phyloP scores from a whole-genome alignment of 768 basidiomycete genomes.

The Piloderma croceum region DNA sequence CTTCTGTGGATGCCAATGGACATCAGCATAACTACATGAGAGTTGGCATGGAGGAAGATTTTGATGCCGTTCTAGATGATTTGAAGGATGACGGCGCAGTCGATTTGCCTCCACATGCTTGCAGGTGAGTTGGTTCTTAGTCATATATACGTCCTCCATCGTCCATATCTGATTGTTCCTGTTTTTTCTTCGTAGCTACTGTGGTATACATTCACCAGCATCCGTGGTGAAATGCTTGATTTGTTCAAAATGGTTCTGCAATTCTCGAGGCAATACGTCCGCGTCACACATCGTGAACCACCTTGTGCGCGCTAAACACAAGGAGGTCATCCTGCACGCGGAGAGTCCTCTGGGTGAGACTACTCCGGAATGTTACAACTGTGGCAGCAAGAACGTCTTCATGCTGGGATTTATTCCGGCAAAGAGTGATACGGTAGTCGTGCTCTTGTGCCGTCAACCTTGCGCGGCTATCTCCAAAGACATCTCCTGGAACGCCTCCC shows the following conservation, averaged over 20 bases:
- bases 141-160: slow-evolving; percentile 9
- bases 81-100: slow-evolving; percentile 74
- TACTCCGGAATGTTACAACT: slow-evolving; percentile 98
- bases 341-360: slow-evolving; percentile 96
- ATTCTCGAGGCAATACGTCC: slow-evolving; percentile 95
- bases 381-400: slow-evolving; percentile 98
- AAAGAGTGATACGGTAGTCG: slow-evolving; percentile 98
- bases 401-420: slow-evolving; percentile 99
- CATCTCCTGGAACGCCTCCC: slow-evolving; percentile 95
- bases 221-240: slow-evolving; percentile 94
- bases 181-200: slow-evolving; percentile 59
- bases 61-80: slow-evolving; percentile 86
- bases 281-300: slow-evolving; percentile 99
- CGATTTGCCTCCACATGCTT: slow-evolving; percentile 88
- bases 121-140: slow-evolving; percentile 60
- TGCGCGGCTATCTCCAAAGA: slow-evolving; percentile 97
- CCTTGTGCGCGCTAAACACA: slow-evolving; percentile 97
- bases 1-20: slow-evolving; percentile 32
- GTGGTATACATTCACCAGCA: slow-evolving; percentile 95
- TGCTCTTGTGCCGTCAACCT: slow-evolving; percentile 95
- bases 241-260: slow-evolving; percentile 97
- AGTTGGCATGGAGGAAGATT: slow-evolving; percentile 67
- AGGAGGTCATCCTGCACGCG: slow-evolving; percentile 94
- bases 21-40: slow-evolving; percentile 28
- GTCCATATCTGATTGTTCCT: slow-evolving; percentile 1